A percentile compares a stretch with the other conserved stretches of the same genome.
phyloP scores from a whole-genome alignment of 805 yeast species.

The Tetrapisispora fleetii region DNA sequence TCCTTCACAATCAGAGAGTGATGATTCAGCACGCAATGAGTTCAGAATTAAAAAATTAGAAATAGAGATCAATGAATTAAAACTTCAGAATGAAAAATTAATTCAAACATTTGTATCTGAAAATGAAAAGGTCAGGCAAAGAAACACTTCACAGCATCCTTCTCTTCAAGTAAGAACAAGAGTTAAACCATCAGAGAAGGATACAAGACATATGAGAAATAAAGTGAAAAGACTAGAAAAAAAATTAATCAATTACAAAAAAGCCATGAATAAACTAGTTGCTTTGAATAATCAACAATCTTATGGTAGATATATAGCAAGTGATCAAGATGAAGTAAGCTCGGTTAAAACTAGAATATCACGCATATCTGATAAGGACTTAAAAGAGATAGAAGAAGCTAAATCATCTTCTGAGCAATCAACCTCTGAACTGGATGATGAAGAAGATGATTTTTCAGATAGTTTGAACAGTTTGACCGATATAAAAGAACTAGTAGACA shows the following conservation, averaged over 20 bases:
- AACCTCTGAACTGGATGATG: conserved; percentile 4
- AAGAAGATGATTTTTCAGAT: conserved; percentile 3
- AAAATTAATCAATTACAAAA: conserved; percentile 23
- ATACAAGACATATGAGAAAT: conserved; percentile 13
- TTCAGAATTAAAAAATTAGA: conserved; percentile 27
- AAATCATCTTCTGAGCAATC: conserved; percentile 15
- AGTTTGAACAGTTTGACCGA: background rate
- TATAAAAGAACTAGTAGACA: background rate
- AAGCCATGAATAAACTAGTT: conserved; percentile 16
- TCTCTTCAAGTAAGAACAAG: background rate
- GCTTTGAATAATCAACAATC: conserved; percentile 4
- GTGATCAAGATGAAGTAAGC: conserved; percentile 2
- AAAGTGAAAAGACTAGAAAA: conserved; percentile 24
- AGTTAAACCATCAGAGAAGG: background rate
- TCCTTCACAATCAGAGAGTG: conserved; percentile 3
- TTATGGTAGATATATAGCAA: background rate
- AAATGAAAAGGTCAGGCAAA: conserved; percentile 1
- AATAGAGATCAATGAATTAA: conserved; percentile 25
- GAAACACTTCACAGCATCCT: background rate
- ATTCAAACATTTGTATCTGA: conserved; percentile 18
- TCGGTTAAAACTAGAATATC: conserved; percentile 14
- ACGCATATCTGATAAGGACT: conserved; percentile 18
- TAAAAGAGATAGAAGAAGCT: conserved; percentile 21
- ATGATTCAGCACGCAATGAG: conserved; percentile 18
- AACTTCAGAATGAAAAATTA: conserved; percentile 26